A percentile compares a stretch with the other conserved stretches of the same genome.
These are phyloP conservation scores for Phanerochaete carnosa DNA, from an alignment of 768 basidiomycete genomes.

Conservation along the genomic window DNA sequence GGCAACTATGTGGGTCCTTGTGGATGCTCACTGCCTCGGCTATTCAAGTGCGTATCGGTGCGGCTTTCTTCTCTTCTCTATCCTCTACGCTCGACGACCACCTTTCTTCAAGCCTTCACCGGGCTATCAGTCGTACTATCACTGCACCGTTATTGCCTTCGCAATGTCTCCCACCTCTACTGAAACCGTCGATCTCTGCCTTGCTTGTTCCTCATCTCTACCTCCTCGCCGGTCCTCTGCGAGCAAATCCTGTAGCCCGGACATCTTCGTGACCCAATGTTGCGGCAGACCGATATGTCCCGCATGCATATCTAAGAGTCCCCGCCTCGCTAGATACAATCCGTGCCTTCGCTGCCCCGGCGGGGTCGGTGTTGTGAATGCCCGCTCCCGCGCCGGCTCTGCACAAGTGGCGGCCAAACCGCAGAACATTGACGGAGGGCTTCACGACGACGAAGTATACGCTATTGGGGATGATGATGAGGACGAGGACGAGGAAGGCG, in stretches of 20 bases:
- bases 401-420: slow-evolving; percentile 14
- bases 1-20: background rate
- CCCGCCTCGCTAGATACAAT: slow-evolving; percentile 62
- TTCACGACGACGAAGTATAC: slow-evolving; percentile 62
- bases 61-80: background rate
- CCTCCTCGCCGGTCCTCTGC: slow-evolving; percentile 17
- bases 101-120: background rate
- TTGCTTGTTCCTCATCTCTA: slow-evolving; percentile 26
- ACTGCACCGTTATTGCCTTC: background rate
- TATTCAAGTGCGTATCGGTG: background rate
- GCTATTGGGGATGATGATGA: slow-evolving; percentile 65
- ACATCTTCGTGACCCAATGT: slow-evolving; percentile 54
- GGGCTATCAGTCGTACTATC: background rate
- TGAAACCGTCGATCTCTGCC: slow-evolving; percentile 16
- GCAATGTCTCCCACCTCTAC: background rate
- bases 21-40: background rate
- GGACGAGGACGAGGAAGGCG: slow-evolving; percentile 30
- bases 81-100: background rate
- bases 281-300: slow-evolving; percentile 66
- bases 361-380: slow-evolving; percentile 42
- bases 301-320: slow-evolving; percentile 53
- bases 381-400: slow-evolving; percentile 3
- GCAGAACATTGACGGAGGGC: slow-evolving; percentile 48
- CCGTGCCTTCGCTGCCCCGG: slow-evolving; percentile 71
- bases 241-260: background rate